These are phyloP conservation scores for Tremella yokohamensis DNA, from an alignment of 768 basidiomycete genomes.

Conservation along the genomic window DNA sequence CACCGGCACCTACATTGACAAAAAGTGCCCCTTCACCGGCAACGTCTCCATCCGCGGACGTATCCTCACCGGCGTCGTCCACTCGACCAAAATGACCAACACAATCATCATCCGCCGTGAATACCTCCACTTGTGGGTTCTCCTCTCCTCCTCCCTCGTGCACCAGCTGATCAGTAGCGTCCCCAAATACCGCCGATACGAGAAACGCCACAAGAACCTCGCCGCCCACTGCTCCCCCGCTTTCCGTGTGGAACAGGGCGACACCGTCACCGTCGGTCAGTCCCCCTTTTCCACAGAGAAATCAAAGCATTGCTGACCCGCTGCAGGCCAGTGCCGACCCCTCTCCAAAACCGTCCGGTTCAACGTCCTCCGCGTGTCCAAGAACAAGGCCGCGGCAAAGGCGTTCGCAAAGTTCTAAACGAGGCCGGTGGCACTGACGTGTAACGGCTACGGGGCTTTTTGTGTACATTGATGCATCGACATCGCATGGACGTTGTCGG, in stretches of 20 bases:
- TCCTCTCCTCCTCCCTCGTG: background rate
- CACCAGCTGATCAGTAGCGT: slow-evolving; percentile 60
- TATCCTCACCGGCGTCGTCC: slow-evolving; percentile 94
- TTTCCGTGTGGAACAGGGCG: slow-evolving; percentile 95
- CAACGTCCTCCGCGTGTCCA: slow-evolving; percentile 93
- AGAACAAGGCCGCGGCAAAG: slow-evolving; percentile 87
- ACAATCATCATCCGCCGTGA: slow-evolving; percentile 86
- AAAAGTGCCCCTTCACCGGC: slow-evolving; percentile 99
- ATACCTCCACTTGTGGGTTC: slow-evolving; percentile 51
- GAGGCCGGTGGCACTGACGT: background rate
- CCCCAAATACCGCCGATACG: slow-evolving; percentile 99
- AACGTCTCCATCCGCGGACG: slow-evolving; percentile 97
- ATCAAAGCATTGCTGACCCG: slow-evolving; percentile 11
- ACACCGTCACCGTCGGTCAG: slow-evolving; percentile 82
- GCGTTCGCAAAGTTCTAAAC: slow-evolving; percentile 84
- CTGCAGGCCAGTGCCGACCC: slow-evolving; percentile 91
- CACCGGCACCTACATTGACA: slow-evolving; percentile 96
- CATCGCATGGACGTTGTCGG: background rate
- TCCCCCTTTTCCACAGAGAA: background rate
- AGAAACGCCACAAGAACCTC: slow-evolving; percentile 85
- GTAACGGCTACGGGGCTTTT: background rate
- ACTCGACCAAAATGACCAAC: slow-evolving; percentile 99
- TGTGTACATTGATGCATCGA: too few species aligned
- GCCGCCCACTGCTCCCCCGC: slow-evolving; percentile 95
- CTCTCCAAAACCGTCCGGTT: slow-evolving; percentile 98